A percentile compares a stretch with the other conserved stretches of the same genome.
phyloP scores from a whole-genome alignment of 441 rosid genomes.

The Macaranga tanarius region DNA sequence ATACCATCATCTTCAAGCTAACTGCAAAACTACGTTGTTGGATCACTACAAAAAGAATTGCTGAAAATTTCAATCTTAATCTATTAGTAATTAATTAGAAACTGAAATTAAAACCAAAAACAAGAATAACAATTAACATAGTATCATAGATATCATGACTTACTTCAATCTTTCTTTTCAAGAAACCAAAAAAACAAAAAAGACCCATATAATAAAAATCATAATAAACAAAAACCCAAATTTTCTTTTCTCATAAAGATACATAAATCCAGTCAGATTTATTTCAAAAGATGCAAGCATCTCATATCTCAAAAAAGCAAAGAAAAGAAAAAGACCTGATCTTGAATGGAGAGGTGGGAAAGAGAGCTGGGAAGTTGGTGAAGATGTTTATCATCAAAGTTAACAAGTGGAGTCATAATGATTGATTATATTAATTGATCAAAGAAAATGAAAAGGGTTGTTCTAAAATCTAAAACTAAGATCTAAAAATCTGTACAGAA shows the following conservation, averaged over 20 bases:
- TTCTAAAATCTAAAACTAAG: not conserved
- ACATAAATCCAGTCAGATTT: not conserved
- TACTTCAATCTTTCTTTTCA: not conserved
- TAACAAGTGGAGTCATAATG: conserved; percentile 35
- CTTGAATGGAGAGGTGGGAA: conserved; percentile 28
- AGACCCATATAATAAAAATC: not conserved
- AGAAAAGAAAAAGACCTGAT: conserved; percentile 30
- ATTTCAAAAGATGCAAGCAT: not conserved
- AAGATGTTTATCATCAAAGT: conserved; percentile 21
- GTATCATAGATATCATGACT: not conserved
- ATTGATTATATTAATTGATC: conserved; percentile 7
- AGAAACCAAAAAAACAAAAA: too few species aligned
- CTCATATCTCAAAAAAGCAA: too few species aligned
- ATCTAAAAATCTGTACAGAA: too few species aligned
- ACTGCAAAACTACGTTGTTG: too few species aligned
- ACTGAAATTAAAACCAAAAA: not conserved
- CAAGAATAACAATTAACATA: not conserved
- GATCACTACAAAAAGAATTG: too few species aligned
- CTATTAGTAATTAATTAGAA: not conserved
- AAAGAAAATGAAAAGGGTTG: not conserved
- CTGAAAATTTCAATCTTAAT: not conserved
- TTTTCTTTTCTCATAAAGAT: too few species aligned
- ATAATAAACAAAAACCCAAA: not conserved
- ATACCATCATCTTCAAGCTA: not conserved
- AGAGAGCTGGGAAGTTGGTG: conserved; percentile 28